Conservation (phyloP, 202 grass and related monocot species). For the Saccharum hybrid region DNA sequence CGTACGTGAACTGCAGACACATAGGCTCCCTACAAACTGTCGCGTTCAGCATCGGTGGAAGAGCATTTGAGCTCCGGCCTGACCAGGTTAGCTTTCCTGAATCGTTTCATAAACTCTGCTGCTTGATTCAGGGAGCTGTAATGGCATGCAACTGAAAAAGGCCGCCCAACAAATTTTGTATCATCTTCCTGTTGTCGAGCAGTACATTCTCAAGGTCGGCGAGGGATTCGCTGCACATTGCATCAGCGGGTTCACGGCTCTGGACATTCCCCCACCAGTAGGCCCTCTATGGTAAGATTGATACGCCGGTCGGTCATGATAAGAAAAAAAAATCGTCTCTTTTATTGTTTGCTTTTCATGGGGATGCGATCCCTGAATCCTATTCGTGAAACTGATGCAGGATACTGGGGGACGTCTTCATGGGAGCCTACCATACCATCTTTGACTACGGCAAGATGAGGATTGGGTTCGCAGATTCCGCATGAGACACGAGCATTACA, state of each 20-base stretch:
- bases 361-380: constrained; percentile 7
- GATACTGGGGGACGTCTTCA: constrained; percentile 79
- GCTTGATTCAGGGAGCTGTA: not conserved
- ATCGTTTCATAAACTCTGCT: not conserved
- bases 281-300: constrained; percentile 68
- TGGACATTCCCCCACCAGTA: constrained; percentile 63
- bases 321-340: not conserved
- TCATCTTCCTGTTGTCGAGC: constrained; percentile 20
- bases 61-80: constrained; percentile 64
- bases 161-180: not conserved
- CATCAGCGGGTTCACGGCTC: constrained; percentile 69
- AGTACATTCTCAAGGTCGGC: constrained; percentile 78
- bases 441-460: constrained; percentile 62
- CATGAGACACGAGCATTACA: constrained; percentile 36
- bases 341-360: constrained; percentile 17
- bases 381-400: constrained; percentile 37
- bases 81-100: constrained; percentile 51
- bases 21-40: constrained; percentile 55
- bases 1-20: constrained; percentile 64
- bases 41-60: constrained; percentile 77
- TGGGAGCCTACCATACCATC: constrained; percentile 72
- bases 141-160: not conserved
- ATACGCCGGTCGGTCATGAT: not conserved
- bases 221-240: constrained; percentile 59
- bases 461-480: constrained; percentile 64